Evolutionary conservation across 2,329 filamentous ascomycete genomes (phyloP), one percentile per base, ranked within the genome.

Genomic region (Ophiocordyceps camponoti-saundersi): DNA sequence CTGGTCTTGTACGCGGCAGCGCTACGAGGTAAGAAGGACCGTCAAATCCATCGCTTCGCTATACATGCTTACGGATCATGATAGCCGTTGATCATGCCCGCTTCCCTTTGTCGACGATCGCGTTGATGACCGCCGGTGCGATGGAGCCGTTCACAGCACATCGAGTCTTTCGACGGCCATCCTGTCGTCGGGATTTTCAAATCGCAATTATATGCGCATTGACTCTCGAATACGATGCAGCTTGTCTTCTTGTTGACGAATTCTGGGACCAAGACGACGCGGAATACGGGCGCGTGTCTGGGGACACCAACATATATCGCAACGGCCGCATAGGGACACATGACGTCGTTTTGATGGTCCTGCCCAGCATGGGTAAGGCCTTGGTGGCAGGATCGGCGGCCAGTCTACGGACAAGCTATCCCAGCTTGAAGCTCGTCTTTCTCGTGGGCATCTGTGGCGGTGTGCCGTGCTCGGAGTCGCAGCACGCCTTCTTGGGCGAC

Each of bases 361-460:
- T 61, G 2, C 50, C 57, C 2, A 43, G 42, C 3, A 62, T 59
- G 46, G 61, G 61, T 7, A 63, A 56, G 26, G 51, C 39, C 15
- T 57, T 23, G 30, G 56, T 62, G 0, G 56, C 61, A 0, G 45
- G 45, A 3, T 50, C 57, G 0, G 51, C 60, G 0, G 49, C 56
- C 0, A 55, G 52, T 20, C 48, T 69, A 13, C 56, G 57, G 0
- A 52, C 50, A 1, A 69, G 63, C 42, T 70, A 61, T 39, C 45
- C 48, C 0, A 48, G 48, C 2, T 48, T 71, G 4, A 57, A 53
- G 21, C 50, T 69, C 0, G 60, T 50, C 0, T 26, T 70, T 0
- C 42, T 69, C 0, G 60, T 63, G 3, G 67, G 67, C 0, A 56
- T 69, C 3, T 69, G 66, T 42, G 68, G 65, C 0, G 66, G 61